Percentiles rank a stretch among this genome's conserved stretches.
Evolutionary conservation across 1,284 basidiomycete genomes (phyloP).

Genomic region (Pulchroboletus neoregius): DNA sequence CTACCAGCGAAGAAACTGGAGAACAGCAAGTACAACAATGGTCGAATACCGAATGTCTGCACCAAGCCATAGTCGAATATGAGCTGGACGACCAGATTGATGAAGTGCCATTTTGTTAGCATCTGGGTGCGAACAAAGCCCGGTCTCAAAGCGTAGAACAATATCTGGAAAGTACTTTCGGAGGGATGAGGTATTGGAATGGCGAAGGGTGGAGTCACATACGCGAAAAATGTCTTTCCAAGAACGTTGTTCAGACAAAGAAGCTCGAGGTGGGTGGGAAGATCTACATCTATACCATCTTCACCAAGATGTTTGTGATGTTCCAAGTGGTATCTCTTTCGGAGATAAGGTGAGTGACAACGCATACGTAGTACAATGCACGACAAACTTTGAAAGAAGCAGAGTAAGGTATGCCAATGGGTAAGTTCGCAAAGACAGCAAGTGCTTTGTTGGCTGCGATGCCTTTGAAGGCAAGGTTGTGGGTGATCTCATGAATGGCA

Average conservation of each 20-base stretch:
- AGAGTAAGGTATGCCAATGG: slow-evolving; percentile 93
- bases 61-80: slow-evolving; percentile 71
- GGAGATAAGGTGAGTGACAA: slow-evolving; percentile 1
- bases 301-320: slow-evolving; percentile 95
- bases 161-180: slow-evolving; percentile 88
- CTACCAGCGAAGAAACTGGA: slow-evolving; percentile 94
- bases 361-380: background rate
- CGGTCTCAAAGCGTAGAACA: slow-evolving; percentile 96
- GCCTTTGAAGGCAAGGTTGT: slow-evolving; percentile 91
- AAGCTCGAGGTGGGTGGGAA: slow-evolving; percentile 86
- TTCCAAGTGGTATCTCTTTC: slow-evolving; percentile 85
- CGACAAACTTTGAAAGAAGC: slow-evolving; percentile 86
- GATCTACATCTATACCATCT: slow-evolving; percentile 93
- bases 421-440: slow-evolving; percentile 88
- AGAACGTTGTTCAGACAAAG: slow-evolving; percentile 90
- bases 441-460: slow-evolving; percentile 83
- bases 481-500: slow-evolving; percentile 98
- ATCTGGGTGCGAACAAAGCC: slow-evolving; percentile 88
- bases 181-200: slow-evolving; percentile 1
- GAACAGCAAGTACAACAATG: slow-evolving; percentile 81
- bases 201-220: slow-evolving; percentile 25
- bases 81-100: slow-evolving; percentile 74
- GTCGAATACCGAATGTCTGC: slow-evolving; percentile 53
- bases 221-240: slow-evolving; percentile 98
- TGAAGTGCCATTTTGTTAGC: slow-evolving; percentile 79